Percentiles rank a stretch among this genome's conserved stretches.
These are phyloP conservation scores for Solanum stenotomum DNA, from an alignment of 257 asterid species.

Conservation along the genomic window DNA sequence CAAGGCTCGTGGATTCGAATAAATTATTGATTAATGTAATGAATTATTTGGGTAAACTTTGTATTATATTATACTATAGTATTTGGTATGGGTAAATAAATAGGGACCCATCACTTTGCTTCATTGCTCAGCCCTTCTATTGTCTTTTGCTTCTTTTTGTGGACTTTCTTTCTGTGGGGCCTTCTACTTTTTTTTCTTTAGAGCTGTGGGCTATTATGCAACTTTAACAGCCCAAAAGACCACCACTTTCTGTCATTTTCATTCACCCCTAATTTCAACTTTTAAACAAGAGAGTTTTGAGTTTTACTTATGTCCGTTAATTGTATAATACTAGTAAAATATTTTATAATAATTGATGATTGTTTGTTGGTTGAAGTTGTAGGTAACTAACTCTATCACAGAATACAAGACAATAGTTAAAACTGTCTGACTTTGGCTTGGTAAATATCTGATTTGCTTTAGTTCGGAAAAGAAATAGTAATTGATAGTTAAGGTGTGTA, in stretches of 20 bases:
- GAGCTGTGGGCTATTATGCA: neutral
- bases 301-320: neutral
- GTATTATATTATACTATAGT: neutral
- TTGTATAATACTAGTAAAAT: neutral
- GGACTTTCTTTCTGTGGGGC: neutral
- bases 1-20: neutral
- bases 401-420: neutral
- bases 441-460: neutral
- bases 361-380: neutral
- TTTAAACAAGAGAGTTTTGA: neutral
- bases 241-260: neutral
- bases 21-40: neutral
- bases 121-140: neutral
- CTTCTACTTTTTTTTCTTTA: neutral
- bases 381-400: neutral
- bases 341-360: neutral
- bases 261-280: neutral
- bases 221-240: neutral
- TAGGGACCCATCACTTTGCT: neutral
- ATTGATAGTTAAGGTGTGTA: too few relatives aligned
- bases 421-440: neutral
- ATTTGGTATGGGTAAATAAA: neutral
- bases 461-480: too few relatives aligned
- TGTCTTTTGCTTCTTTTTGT: neutral
- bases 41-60: neutral